Evolutionary conservation across 148 eudicot species (phyloP).

Genomic region (Euryodendron excelsum): DNA sequence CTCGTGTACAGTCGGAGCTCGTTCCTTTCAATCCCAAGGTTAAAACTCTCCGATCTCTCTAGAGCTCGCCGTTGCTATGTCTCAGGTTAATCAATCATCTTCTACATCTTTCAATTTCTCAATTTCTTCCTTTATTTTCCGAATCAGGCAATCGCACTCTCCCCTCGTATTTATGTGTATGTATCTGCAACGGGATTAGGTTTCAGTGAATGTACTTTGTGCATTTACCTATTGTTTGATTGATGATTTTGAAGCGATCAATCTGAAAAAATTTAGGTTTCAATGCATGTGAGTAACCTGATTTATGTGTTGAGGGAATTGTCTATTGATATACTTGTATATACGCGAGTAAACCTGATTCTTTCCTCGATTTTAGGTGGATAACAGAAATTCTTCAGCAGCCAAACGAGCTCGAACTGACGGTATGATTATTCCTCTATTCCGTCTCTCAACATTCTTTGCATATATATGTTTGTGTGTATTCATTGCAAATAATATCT

Average conservation of each 20-base stretch:
- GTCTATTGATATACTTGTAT: neutral
- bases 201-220: neutral
- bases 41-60: slow-evolving; percentile 11
- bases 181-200: neutral
- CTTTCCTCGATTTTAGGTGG: slow-evolving; percentile 47
- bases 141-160: neutral
- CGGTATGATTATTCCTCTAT: slow-evolving; percentile 36
- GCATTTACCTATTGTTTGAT: neutral
- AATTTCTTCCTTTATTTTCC: neutral
- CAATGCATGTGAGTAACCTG: neutral
- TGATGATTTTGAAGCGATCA: neutral
- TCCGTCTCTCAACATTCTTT: neutral
- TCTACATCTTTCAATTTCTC: neutral
- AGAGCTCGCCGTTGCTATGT: slow-evolving; percentile 31
- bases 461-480: neutral
- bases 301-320: neutral
- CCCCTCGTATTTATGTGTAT: neutral
- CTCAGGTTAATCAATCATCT: slow-evolving; percentile 37
- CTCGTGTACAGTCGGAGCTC: neutral
- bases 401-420: slow-evolving; percentile 90
- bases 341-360: slow-evolving; percentile 3
- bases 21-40: slow-evolving; percentile 5
- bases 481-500: neutral
- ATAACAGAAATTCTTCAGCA: slow-evolving; percentile 76
- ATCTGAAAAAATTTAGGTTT: neutral